These are phyloP conservation scores for Candida rishiriensis DNA, from an alignment of 805 yeast genomes.

Conservation along the genomic window DNA sequence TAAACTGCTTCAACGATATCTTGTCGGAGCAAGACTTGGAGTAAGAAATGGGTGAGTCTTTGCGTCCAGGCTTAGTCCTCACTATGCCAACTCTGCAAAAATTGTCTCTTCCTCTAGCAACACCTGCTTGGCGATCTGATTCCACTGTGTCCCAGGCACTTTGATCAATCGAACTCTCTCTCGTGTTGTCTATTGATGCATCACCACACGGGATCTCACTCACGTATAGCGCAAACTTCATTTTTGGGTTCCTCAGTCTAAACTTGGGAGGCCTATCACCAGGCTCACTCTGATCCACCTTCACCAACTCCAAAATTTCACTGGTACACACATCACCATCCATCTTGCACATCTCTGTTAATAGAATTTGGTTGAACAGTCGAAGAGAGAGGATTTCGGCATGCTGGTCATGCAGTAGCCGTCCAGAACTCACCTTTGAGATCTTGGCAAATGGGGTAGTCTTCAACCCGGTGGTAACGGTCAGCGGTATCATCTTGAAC, in stretches of 20 bases:
- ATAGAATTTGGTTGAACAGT: conserved; percentile 56
- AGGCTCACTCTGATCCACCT: neutral
- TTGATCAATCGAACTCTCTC: conserved; percentile 18
- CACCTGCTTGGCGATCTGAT: conserved; percentile 7
- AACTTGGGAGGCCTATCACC: conserved; percentile 15
- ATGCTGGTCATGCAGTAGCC: conserved; percentile 79
- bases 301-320: conserved; percentile 13
- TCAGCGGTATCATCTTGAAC: conserved; percentile 32
- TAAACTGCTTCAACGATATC: conserved; percentile 56
- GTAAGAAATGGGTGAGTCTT: conserved; percentile 64
- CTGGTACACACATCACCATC: conserved; percentile 5
- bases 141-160: conserved; percentile 11
- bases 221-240: conserved; percentile 54
- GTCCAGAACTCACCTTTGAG: conserved; percentile 39
- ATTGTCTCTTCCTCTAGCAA: conserved; percentile 60
- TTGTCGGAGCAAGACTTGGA: conserved; percentile 93
- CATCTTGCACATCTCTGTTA: conserved; percentile 41
- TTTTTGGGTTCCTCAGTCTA: conserved; percentile 28
- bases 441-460: conserved; percentile 54
- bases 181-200: conserved; percentile 55
- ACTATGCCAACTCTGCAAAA: conserved; percentile 57
- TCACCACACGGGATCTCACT: conserved; percentile 92
- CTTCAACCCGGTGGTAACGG: conserved; percentile 81
- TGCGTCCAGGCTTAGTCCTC: conserved; percentile 90
- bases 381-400: conserved; percentile 80